phyloP scores from a whole-genome alignment of 441 rosid genomes.

The Populus hybrid region DNA sequence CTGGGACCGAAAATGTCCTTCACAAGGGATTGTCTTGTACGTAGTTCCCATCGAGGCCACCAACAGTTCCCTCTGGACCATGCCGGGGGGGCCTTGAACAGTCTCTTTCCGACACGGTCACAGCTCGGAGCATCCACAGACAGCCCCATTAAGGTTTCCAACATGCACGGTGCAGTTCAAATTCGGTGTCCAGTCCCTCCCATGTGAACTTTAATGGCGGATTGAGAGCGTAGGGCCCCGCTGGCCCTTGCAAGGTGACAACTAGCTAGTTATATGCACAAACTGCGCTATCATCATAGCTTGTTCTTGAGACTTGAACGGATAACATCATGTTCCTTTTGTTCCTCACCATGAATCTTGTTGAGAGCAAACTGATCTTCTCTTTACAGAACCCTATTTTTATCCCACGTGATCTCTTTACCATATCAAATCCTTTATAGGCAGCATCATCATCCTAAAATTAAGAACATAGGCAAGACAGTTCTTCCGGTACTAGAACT shows the following conservation, averaged over 20 bases:
- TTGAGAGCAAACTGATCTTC: too few relatives aligned
- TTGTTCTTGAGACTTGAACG: too few relatives aligned
- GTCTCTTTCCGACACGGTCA: slow-evolving; percentile 27
- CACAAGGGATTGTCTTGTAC: slow-evolving; percentile 47
- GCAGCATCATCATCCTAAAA: slow-evolving; percentile 36
- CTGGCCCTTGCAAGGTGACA: not conserved
- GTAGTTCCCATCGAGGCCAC: slow-evolving; percentile 14
- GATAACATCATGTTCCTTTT: too few relatives aligned
- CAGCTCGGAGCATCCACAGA: slow-evolving; percentile 14
- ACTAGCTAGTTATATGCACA: too few relatives aligned
- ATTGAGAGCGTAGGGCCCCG: slow-evolving; percentile 21
- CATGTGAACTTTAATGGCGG: slow-evolving; percentile 36
- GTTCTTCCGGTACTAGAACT: slow-evolving; percentile 27
- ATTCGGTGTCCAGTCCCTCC: slow-evolving; percentile 5
- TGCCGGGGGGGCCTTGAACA: slow-evolving; percentile 9
- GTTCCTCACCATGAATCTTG: too few relatives aligned
- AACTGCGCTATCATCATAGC: too few relatives aligned
- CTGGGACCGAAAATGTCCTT: slow-evolving; percentile 13
- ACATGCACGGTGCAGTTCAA: slow-evolving; percentile 1
- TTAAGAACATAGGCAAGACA: slow-evolving; percentile 47
- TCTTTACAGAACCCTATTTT: slow-evolving; percentile 11
- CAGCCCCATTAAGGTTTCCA: slow-evolving; percentile 11
- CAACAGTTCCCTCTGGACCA: slow-evolving; percentile 2
- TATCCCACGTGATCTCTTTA: slow-evolving; percentile 18
- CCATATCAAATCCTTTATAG: slow-evolving; percentile 25